Percentiles rank a stretch among this genome's conserved stretches.
Evolutionary conservation across 495 filamentous ascomycete species (phyloP).

Genomic region (Daldinia decipiens): DNA sequence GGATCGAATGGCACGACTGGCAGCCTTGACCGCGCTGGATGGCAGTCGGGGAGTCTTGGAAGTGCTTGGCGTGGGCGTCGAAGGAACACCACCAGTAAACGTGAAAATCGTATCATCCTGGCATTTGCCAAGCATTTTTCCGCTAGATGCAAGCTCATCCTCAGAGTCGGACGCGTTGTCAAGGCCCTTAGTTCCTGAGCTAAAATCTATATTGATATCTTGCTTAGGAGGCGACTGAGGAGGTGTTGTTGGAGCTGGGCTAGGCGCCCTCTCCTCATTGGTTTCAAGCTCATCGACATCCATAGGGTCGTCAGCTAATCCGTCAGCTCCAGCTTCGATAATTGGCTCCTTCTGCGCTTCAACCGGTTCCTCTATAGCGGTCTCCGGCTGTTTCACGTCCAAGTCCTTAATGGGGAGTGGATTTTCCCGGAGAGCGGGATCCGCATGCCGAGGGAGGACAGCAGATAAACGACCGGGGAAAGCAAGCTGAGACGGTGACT

Average conservation of each 20-base stretch:
- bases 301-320: slow-evolving; percentile 52
- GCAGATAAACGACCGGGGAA: slow-evolving; percentile 65
- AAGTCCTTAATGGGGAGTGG: slow-evolving; percentile 30
- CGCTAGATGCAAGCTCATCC: slow-evolving; percentile 59
- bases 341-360: slow-evolving; percentile 36
- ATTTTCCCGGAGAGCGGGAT: slow-evolving; percentile 52
- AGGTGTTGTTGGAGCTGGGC: slow-evolving; percentile 44
- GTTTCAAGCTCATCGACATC: slow-evolving; percentile 44
- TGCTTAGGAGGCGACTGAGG: slow-evolving; percentile 47
- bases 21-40: slow-evolving; percentile 38
- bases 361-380: slow-evolving; percentile 1
- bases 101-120: slow-evolving; percentile 41
- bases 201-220: slow-evolving; percentile 43
- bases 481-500: slow-evolving; percentile 49
- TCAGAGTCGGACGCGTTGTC: slow-evolving; percentile 63
- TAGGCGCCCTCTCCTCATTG: slow-evolving; percentile 19
- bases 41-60: slow-evolving; percentile 43
- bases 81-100: slow-evolving; percentile 39
- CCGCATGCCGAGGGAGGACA: slow-evolving; percentile 60
- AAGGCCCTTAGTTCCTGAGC: slow-evolving; percentile 51
- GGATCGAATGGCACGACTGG: slow-evolving; percentile 46
- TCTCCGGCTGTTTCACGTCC: slow-evolving; percentile 18
- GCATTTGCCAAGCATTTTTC: slow-evolving; percentile 21
- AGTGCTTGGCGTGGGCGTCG: slow-evolving; percentile 50
- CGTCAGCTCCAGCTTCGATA: slow-evolving; percentile 46